Base-by-base conservation (phyloP, 192 early-diverging fungal genomes). In the Coemansia sp. region DNA sequence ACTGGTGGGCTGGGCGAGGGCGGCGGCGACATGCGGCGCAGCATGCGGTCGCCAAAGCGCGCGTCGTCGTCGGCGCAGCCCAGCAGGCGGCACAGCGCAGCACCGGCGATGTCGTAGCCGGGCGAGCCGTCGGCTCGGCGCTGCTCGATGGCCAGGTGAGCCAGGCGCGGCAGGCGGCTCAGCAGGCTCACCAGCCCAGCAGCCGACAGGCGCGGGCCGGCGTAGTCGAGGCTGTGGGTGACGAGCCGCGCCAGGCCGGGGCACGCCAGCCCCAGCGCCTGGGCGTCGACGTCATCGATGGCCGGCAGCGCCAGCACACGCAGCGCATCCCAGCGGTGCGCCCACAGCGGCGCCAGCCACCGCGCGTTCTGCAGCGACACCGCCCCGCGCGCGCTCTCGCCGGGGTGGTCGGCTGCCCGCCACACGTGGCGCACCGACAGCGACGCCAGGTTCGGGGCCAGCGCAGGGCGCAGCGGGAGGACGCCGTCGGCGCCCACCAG, bases 191-290 rank as follows among this genome's bases (percentile, higher is more conserved):
- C 79, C 16, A 82, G 71, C 2, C 74, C 79, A 14, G 56, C 50
- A 5, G 79, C 71, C 10, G 74, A 74, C 46, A 82, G 71, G n/a
- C 44, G 70, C 41, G 79, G 79, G 3, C 79, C 79, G 29, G 74
- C 37, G 59, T 82, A 82, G 74, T 82, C 79, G 37, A 82, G 74
- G 59, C 79, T 82, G 62, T 68, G 54, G 4, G 79, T 82, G 11
- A 62, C 45, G n/a, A 82, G 74, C 31, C 72, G 79, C 31, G 42
- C 41, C 29, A 82, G 68, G 19, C 11, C 31, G 14, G 74, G 79
- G 40, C 79, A 82, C 1, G 79, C 74, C 4, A 17, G 27, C 24
- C 65, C 19, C 46, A 82, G 66, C 11, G 14, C 39, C 14, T 39
- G 51, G 1, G 74, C 71, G n/a, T 82, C 79, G 27, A 33, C 11